Base-by-base conservation (phyloP, 192 early-diverging fungal species). In the Coemansia sp. region DNA sequence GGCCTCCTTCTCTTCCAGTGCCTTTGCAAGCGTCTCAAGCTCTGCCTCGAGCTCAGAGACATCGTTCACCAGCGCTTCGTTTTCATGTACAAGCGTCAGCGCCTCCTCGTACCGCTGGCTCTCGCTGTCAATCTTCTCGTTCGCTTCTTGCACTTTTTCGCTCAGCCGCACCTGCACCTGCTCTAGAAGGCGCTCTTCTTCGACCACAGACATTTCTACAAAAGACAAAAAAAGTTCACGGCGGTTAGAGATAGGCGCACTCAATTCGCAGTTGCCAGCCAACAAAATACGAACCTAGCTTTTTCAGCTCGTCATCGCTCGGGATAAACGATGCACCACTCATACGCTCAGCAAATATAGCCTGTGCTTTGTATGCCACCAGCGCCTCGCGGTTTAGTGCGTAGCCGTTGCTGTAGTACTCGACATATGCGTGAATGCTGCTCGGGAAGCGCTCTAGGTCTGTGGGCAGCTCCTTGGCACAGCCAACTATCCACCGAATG, bases 101-200 rank as follows among this genome's bases (percentile, higher is more conserved):
- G 56, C 71, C 42, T 62, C 52, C 39, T 82, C 67, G 52, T 82
- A 82, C 11, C 36, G 50, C 45, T 64, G 62, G 52, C 61, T 25
- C 47, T 82, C 74, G 14, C 18, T 52, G 11, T 76, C 70, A 33
- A 82, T 76, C 45, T 69, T 76, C 18, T 58, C 64, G 31, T 61
- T 76, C 8, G 70, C 68, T n/a, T 43, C 25, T n/a, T 56, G 31
- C 10, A 82, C 61, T 42, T 73, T 82, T 35, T 76, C 74, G 62
- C 62, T 42, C 34, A 82, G 64, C 31, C 79, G 64, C 41, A 52
- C 47, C 45, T 82, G 79, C 26, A 82, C 79, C 55, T 72, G 67
- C 39, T 73, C 48, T 7, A 82, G 58, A 35, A 82, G 59, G 6
- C 71, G 79, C 71, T 82, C 79, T 26, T 82, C 79, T 16, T 82